Base-by-base conservation (phyloP, 371 early-diverging fungal species). In the Sporodiniella umbellata region DNA sequence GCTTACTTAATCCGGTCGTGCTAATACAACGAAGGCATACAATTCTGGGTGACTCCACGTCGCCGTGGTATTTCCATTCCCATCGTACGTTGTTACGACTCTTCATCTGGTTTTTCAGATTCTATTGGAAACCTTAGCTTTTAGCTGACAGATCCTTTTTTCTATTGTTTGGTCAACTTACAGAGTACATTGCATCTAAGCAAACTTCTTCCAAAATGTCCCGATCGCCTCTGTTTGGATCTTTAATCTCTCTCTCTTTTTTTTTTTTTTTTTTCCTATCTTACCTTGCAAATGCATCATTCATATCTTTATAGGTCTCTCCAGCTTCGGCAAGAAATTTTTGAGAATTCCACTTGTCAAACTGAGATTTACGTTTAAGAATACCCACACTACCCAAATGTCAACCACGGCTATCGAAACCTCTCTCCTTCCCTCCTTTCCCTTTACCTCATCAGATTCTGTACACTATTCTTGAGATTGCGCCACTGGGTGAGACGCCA, bases 281-380 rank as follows among this genome's bases (percentile, higher is more conserved):
- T 43, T 63, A 79, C 72, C 76, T 70, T 23, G 88, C 85, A 59
- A 82, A 88, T 6, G 86, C 85, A 60, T 80, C 83, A 50, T 88
- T 88, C 88, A 88, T 86, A 42, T 73, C 70, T 45, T 78, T 79
- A 62, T 85, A 85, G 8, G 82, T 72, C 45, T 77, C 76, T 51
- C 82, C 80, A 0, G 86, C 86, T 46, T 74, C 61, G 18, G 70
- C 61, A 64, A 82, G 53, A 56, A 82, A 82, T 25, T 69, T 65
- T 14, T 52, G 59, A 23, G 78, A 71, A 38, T 77, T 70, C 78
- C 78, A 77, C 18, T 70, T 73, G 33, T 77, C 78, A 48, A 62
- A 77, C 51, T 69, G 60, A 37, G 78, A 77, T 43, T 73, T 70
- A 54, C 73, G 65, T 31, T 77, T 77, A 18, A 77, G 66, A 38